Base-by-base conservation (phyloP, 2,329 filamentous ascomycete genomes). In the Stagonosporopsis rhizophila region DNA sequence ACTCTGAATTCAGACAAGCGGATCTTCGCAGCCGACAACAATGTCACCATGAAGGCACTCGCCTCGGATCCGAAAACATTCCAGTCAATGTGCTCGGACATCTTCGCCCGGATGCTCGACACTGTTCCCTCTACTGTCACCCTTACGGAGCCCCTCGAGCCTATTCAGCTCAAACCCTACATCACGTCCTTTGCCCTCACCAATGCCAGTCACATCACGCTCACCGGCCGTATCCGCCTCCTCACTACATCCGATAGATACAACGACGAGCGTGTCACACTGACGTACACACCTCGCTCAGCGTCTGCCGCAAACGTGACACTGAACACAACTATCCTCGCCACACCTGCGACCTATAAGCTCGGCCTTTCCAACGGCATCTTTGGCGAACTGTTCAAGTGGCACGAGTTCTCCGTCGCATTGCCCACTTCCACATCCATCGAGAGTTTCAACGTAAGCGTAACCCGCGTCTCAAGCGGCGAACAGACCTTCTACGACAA, bases 1-100 rank as follows among this genome's bases (percentile, higher is more conserved):
- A 71, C 69, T 0, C 46, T 73, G 9, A 66, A 68, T 15, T 74
- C 71, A 4, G 74, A 77, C 45, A 64, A 70, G 42, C 64, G 71
- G 15, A 65, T 77, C 17, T 76, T 70, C 45, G 60, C 52, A 6
- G 59, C 65, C 3, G 73, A 75, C 53, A 60, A 56, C 34, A 74
- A 74, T 38, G 60, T 44, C 23, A 76, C 73, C 9, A 72, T 76
- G 62, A 52, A 64, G 8, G 61, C 59, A 27, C 61, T 77, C 8
- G 58, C 60, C 7, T 53, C 50, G 14, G 62, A 68, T n/a, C 15
- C 44, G 7, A 51, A 55, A 6, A 59, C 62, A 14, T 70, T 68
- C 44, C 56, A 65, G 34, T 46, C 51, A 0, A 56, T 60, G 20
- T 70, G 67, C 39, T 47, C 62, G 19, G 57, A 51, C 22, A 57